Percentiles rank a stretch among this genome's conserved stretches.
phyloP scores from a whole-genome alignment of 805 yeast species.

The Ogataea glucozyma region DNA sequence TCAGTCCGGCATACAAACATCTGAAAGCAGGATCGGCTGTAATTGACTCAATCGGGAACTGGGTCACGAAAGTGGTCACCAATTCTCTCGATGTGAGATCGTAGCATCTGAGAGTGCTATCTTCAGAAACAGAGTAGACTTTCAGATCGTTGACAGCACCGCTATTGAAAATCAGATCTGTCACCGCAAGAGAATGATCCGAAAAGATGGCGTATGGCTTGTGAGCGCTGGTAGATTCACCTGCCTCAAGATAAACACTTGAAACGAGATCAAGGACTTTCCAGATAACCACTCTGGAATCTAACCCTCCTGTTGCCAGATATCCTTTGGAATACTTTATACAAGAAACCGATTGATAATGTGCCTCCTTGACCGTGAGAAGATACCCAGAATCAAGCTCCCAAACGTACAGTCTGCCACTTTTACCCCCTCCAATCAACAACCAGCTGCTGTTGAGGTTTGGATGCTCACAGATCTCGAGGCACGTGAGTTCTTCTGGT shows the following conservation, averaged over 20 bases:
- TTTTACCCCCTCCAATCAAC: constrained; percentile 67
- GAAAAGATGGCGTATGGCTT: constrained; percentile 62
- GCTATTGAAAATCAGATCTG: constrained; percentile 42
- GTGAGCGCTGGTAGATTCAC: constrained; percentile 37
- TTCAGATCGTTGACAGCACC: constrained; percentile 61
- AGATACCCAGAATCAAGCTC: constrained; percentile 77
- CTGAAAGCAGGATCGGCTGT: constrained; percentile 80
- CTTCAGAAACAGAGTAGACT: constrained; percentile 69
- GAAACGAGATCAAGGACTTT: constrained; percentile 58
- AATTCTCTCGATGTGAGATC: constrained; percentile 48
- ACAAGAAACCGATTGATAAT: constrained; percentile 72
- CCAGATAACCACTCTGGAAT: constrained; percentile 80
- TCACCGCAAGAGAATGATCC: constrained; percentile 55
- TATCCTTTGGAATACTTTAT: constrained; percentile 65
- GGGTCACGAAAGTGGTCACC: constrained; percentile 71
- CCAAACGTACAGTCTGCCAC: constrained; percentile 87
- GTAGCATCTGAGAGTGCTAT: constrained; percentile 74
- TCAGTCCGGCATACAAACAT: constrained; percentile 66
- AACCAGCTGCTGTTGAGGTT: constrained; percentile 43
- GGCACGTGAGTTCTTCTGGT: constrained; percentile 72
- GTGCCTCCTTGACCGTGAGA: constrained; percentile 72
- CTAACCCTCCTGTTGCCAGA: constrained; percentile 75
- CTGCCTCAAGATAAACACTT: constrained; percentile 25
- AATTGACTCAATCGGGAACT: constrained; percentile 55
- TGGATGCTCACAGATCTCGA: constrained; percentile 45